Conservation (phyloP, 1,139 yeast species). For the Kodamaea anthophila region DNA sequence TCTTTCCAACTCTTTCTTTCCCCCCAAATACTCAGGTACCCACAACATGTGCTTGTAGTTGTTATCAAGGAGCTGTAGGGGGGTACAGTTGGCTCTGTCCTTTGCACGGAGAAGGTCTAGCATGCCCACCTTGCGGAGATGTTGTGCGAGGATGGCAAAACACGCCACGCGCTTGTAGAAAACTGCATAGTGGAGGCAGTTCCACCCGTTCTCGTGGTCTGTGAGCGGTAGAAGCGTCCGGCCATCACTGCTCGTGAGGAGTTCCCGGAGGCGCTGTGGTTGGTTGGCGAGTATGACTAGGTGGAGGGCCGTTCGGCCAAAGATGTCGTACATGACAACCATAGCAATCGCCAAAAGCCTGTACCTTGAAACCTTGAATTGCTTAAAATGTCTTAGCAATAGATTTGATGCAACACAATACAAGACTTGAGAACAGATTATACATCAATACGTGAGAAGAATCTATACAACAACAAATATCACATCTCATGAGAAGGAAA, state of each 20-base stretch:
- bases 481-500: too few species aligned
- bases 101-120: conserved; percentile 46
- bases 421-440: too few species aligned
- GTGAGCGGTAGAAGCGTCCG: conserved; percentile 31
- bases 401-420: too few species aligned
- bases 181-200: conserved; percentile 67
- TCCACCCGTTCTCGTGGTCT: conserved; percentile 82
- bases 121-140: conserved; percentile 18
- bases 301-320: conserved; percentile 69
- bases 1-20: too few species aligned
- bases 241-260: conserved; percentile 43
- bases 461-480: too few species aligned
- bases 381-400: too few species aligned
- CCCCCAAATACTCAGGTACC: conserved; percentile 42
- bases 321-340: conserved; percentile 66
- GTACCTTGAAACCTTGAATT: too few species aligned
- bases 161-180: conserved; percentile 54
- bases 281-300: conserved; percentile 49
- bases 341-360: too few species aligned
- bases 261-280: conserved; percentile 36
- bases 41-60: conserved; percentile 36
- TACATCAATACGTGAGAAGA: too few species aligned
- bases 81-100: conserved; percentile 65
- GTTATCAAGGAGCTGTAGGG: conserved; percentile 50
- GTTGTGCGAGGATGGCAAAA: conserved; percentile 45